phyloP scores from a whole-genome alignment of 2,329 filamentous ascomycete genomes.

The Hypoxylon rubiginosum region DNA sequence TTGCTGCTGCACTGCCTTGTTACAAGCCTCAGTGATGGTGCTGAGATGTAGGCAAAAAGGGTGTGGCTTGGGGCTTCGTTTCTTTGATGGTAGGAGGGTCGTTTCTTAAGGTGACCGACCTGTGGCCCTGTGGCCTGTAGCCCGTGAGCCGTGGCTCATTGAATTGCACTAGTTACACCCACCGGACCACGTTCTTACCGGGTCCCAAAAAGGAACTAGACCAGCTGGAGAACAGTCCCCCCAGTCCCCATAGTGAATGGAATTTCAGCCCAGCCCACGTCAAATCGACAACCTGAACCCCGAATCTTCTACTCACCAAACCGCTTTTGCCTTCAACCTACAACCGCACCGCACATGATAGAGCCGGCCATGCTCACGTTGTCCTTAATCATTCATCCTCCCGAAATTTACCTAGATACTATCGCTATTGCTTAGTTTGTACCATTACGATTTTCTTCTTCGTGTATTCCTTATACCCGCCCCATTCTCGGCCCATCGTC shows the following conservation, averaged over 20 bases:
- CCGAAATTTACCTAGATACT: constrained; percentile 17
- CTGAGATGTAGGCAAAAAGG: constrained; percentile 15
- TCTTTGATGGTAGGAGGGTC: constrained; percentile 19
- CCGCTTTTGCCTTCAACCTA: constrained; percentile 8
- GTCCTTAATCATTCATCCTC: constrained; percentile 9
- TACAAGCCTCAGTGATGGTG: constrained; percentile 27
- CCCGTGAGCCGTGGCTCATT: background rate
- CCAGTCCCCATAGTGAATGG: constrained; percentile 22
- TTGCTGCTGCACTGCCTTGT: constrained; percentile 27
- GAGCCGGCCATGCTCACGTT: constrained; percentile 28
- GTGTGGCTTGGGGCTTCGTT: constrained; percentile 33
- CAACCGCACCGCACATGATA: constrained; percentile 15
- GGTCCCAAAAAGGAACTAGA: constrained; percentile 17
- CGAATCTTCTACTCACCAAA: constrained; percentile 32
- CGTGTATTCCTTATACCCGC: constrained; percentile 16
- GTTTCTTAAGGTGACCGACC: constrained; percentile 12
- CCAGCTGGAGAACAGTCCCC: constrained; percentile 23
- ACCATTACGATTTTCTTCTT: constrained; percentile 32
- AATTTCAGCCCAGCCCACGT: constrained; percentile 39
- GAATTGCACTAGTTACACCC: constrained; percentile 1
- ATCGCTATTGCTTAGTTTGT: constrained; percentile 18
- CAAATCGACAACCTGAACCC: constrained; percentile 8
- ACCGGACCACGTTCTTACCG: constrained; percentile 38
- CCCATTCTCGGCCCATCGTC: constrained; percentile 13
- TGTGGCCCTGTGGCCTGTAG: background rate